A percentile compares a stretch with the other conserved stretches of the same genome.
Conservation (phyloP, 768 basidiomycete species). For the Tulasnella sp. region DNA sequence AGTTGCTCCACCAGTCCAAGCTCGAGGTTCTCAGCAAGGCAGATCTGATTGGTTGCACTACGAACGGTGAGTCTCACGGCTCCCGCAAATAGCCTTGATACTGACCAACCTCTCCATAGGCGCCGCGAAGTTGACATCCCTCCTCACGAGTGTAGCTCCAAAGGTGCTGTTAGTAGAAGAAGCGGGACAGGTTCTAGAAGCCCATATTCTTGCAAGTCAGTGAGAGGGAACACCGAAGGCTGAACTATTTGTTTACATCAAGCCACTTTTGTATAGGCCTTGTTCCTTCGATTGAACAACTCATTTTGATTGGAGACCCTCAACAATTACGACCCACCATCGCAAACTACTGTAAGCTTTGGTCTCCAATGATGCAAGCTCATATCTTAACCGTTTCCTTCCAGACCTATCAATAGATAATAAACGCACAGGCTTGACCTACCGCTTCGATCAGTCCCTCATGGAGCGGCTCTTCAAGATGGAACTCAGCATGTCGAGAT, state of each 20-base stretch:
- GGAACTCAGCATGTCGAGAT: conserved; percentile 53
- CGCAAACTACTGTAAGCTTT: conserved; percentile 34
- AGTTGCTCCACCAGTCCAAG: conserved; percentile 35
- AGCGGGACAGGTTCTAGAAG: too few relatives aligned
- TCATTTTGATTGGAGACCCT: too few relatives aligned
- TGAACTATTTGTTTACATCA: background rate
- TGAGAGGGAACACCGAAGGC: background rate
- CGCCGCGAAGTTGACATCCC: conserved; percentile 50
- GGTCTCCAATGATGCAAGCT: too few relatives aligned
- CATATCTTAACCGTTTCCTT: too few relatives aligned
- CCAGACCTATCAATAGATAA: too few relatives aligned
- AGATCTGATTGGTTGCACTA: conserved; percentile 66
- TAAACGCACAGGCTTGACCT: conserved; percentile 43
- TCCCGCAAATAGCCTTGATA: background rate
- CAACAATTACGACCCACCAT: too few relatives aligned
- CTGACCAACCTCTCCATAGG: conserved; percentile 31
- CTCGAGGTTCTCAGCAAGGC: conserved; percentile 41
- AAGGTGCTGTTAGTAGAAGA: conserved; percentile 53
- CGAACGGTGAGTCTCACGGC: conserved; percentile 39
- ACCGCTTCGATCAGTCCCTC: conserved; percentile 57
- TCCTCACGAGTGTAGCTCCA: conserved; percentile 43
- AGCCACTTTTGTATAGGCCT: background rate
- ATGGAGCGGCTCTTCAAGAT: conserved; percentile 59
- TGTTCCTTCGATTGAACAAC: too few relatives aligned
- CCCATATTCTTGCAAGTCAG: conserved; percentile 44